These are phyloP conservation scores for Aureobasidium sp. DNA, from an alignment of 2,329 filamentous ascomycete species.

Conservation along the genomic window DNA sequence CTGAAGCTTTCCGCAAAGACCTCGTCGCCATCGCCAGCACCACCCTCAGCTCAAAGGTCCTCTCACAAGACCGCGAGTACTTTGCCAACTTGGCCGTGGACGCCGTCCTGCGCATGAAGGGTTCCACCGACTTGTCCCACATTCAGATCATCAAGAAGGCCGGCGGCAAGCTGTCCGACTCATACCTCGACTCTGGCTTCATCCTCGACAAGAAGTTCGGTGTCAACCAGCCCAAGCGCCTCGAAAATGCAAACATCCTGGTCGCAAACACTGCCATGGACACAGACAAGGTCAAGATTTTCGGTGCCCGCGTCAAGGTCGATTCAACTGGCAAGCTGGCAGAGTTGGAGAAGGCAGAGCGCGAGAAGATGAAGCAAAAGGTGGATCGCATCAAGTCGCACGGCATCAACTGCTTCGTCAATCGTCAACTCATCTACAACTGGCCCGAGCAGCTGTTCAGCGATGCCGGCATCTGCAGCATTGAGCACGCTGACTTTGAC, in stretches of 20 bases:
- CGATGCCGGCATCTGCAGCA: constrained; percentile 94
- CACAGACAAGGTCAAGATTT: constrained; percentile 99
- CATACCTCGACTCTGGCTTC: constrained; percentile 95
- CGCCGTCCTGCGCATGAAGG: constrained; percentile 81
- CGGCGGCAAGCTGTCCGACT: constrained; percentile 93
- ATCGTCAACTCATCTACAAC: constrained; percentile 98
- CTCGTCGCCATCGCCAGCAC: constrained; percentile 86
- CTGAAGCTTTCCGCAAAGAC: constrained; percentile 80
- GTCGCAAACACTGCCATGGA: constrained; percentile 99
- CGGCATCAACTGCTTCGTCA: constrained; percentile 99
- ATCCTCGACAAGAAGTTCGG: constrained; percentile 99
- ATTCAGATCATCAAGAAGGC: constrained; percentile 99
- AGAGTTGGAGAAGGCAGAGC: constrained; percentile 96
- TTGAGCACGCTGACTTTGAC: constrained; percentile 98
- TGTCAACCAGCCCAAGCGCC: constrained; percentile 93
- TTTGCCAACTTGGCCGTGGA: constrained; percentile 87
- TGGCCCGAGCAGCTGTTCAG: constrained; percentile 99
- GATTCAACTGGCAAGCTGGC: constrained; percentile 92
- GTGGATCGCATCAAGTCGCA: constrained; percentile 98
- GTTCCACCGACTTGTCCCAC: constrained; percentile 88
- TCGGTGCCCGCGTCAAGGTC: constrained; percentile 94
- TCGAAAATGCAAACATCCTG: constrained; percentile 97
- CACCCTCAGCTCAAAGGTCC: constrained; percentile 93
- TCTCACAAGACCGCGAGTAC: constrained; percentile 87
- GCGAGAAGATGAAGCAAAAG: constrained; percentile 99